phyloP scores from a whole-genome alignment of 176 grass and related monocot species.

The Ensete ventricosum region DNA sequence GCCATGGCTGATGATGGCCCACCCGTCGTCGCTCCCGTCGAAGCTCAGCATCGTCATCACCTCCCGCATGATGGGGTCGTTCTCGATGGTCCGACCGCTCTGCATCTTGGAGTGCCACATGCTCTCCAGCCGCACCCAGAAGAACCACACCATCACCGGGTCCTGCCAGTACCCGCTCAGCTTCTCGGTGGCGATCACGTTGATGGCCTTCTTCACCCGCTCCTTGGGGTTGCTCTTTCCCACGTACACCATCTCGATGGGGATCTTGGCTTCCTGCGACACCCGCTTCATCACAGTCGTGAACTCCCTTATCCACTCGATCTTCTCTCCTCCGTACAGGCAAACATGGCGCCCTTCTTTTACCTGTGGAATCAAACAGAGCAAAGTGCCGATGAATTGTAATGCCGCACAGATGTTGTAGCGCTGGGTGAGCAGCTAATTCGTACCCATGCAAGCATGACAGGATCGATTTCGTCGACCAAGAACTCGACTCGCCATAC shows the following conservation, averaged over 20 bases:
- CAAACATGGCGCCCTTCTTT: slow-evolving; percentile 25
- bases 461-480: slow-evolving; percentile 36
- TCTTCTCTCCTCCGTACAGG: slow-evolving; percentile 38
- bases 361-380: not conserved
- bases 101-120: slow-evolving; percentile 48
- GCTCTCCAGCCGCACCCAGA: slow-evolving; percentile 45
- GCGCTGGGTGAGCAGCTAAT: not conserved
- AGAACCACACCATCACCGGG: slow-evolving; percentile 37
- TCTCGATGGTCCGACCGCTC: slow-evolving; percentile 24
- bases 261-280: slow-evolving; percentile 14
- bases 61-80: slow-evolving; percentile 36
- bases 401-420: too few species aligned
- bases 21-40: slow-evolving; percentile 32
- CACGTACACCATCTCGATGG: slow-evolving; percentile 40
- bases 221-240: slow-evolving; percentile 44
- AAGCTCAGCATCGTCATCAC: slow-evolving; percentile 36
- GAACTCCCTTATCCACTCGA: slow-evolving; percentile 34
- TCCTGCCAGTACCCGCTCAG: slow-evolving; percentile 39
- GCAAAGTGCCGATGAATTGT: too few species aligned
- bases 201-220: slow-evolving; percentile 16
- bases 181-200: slow-evolving; percentile 17
- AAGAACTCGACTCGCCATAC: slow-evolving; percentile 35
- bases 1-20: slow-evolving; percentile 22
- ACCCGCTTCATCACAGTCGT: slow-evolving; percentile 12
- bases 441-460: slow-evolving; percentile 19